phyloP scores from a whole-genome alignment of 2,329 filamentous ascomycete species.

The Thelonectria blattea region DNA sequence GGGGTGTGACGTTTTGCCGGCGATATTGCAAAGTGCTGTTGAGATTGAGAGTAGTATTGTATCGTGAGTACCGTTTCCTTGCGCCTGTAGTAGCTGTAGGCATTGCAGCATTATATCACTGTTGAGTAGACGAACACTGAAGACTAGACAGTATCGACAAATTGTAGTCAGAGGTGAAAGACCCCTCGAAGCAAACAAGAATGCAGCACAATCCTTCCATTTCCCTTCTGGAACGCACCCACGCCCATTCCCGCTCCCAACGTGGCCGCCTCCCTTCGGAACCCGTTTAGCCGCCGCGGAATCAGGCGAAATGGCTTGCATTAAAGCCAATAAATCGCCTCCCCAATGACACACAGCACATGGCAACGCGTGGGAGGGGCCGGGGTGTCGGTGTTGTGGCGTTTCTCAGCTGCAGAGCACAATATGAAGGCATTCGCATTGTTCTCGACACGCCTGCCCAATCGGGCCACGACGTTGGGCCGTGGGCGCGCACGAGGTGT shows the following conservation, averaged over 20 bases:
- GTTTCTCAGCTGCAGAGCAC: slow-evolving; percentile 18
- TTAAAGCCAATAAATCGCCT: background rate
- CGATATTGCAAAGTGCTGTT: no score
- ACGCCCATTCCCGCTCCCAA: background rate
- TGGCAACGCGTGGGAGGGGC: slow-evolving; percentile 1
- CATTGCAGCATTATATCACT: no score
- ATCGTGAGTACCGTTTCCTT: no score
- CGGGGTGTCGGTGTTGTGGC: slow-evolving; percentile 13
- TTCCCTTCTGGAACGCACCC: slow-evolving; percentile 5
- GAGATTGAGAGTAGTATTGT: no score
- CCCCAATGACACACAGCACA: background rate
- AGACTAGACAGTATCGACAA: no score
- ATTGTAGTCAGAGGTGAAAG: no score
- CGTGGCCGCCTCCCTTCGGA: slow-evolving; percentile 11
- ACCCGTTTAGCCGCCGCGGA: background rate
- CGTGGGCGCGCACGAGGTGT: background rate
- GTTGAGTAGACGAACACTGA: no score
- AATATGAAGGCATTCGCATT: slow-evolving; percentile 37
- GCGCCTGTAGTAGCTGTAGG: no score
- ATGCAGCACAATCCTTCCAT: background rate
- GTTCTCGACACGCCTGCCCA: slow-evolving; percentile 26
- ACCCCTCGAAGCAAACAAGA: no score
- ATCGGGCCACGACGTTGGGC: slow-evolving; percentile 17
- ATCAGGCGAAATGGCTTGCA: slow-evolving; percentile 5
- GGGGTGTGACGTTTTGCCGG: no score